Evolutionary conservation across 768 basidiomycete genomes (phyloP).

Genomic region (Suillus brevipes): DNA sequence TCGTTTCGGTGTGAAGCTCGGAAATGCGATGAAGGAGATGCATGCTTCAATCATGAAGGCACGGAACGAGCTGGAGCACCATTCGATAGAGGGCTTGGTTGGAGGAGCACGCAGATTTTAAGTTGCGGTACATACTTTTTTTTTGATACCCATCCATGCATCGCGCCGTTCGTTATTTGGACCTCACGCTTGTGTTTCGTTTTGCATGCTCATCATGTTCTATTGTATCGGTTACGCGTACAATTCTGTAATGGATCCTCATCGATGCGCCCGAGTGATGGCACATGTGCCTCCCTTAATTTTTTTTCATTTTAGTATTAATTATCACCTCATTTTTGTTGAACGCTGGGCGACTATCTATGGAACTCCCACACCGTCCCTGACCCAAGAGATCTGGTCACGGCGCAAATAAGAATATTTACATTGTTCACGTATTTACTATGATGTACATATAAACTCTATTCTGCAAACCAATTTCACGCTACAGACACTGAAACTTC

Average conservation of each 20-base stretch:
- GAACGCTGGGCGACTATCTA: not conserved
- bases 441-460: not conserved
- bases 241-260: not conserved
- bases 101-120: constrained; percentile 36
- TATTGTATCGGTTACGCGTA: constrained; percentile 2
- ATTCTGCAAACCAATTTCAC: not conserved
- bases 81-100: constrained; percentile 90
- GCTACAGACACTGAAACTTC: not conserved
- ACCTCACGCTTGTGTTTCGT: constrained; percentile 1
- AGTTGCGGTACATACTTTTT: not conserved
- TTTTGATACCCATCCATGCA: constrained; percentile 2
- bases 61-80: constrained; percentile 92
- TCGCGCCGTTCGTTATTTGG: constrained; percentile 1
- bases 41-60: constrained; percentile 91
- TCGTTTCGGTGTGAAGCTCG: constrained; percentile 90
- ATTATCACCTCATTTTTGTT: not conserved
- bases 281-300: not conserved
- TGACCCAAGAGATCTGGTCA: not conserved
- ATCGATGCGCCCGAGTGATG: not conserved
- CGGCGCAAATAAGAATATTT: not conserved
- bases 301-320: too few relatives aligned
- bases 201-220: constrained; percentile 3
- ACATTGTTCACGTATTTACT: not conserved
- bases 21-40: constrained; percentile 96
- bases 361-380: not conserved